These are phyloP conservation scores for Hansenula lynferdii DNA, from an alignment of 1,139 yeast species.

Conservation along the genomic window DNA sequence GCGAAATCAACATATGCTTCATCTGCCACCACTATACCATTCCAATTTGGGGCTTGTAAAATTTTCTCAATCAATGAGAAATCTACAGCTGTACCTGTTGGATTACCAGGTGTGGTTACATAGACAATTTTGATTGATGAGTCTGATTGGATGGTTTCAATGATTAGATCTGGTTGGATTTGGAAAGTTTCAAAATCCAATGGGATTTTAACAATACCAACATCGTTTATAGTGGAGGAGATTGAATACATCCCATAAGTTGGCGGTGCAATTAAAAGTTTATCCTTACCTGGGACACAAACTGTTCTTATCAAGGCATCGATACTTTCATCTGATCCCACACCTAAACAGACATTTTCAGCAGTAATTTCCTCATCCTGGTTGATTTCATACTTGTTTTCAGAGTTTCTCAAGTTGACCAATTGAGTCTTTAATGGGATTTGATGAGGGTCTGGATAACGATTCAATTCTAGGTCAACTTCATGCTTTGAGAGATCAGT, in stretches of 20 bases:
- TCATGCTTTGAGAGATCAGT: constrained; percentile 33
- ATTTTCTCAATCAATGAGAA: constrained; percentile 45
- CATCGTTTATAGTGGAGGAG: constrained; percentile 87
- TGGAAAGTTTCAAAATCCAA: constrained; percentile 59
- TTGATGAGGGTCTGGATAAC: constrained; percentile 98
- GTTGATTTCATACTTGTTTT: constrained; percentile 20
- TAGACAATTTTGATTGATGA: constrained; percentile 65
- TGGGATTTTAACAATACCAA: constrained; percentile 70
- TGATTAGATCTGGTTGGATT: constrained; percentile 53
- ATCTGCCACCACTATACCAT: constrained; percentile 82
- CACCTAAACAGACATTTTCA: constrained; percentile 84
- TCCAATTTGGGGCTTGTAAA: constrained; percentile 51
- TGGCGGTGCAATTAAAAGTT: constrained; percentile 85
- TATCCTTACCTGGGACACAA: constrained; percentile 79
- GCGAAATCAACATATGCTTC: constrained; percentile 95
- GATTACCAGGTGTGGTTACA: constrained; percentile 98
- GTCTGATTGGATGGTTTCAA: constrained; percentile 49
- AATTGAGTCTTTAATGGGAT: constrained; percentile 67
- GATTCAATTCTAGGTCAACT: constrained; percentile 49
- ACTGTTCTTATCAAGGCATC: constrained; percentile 84
- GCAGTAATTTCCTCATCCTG: constrained; percentile 36
- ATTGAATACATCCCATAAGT: constrained; percentile 97
- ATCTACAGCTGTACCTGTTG: constrained; percentile 70
- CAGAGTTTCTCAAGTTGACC: constrained; percentile 62
- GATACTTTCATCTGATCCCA: constrained; percentile 95